Evolutionary conservation across 768 basidiomycete genomes (phyloP), one percentile per base, ranked within the genome.

Genomic region (Macrolepiota fuliginosa): DNA sequence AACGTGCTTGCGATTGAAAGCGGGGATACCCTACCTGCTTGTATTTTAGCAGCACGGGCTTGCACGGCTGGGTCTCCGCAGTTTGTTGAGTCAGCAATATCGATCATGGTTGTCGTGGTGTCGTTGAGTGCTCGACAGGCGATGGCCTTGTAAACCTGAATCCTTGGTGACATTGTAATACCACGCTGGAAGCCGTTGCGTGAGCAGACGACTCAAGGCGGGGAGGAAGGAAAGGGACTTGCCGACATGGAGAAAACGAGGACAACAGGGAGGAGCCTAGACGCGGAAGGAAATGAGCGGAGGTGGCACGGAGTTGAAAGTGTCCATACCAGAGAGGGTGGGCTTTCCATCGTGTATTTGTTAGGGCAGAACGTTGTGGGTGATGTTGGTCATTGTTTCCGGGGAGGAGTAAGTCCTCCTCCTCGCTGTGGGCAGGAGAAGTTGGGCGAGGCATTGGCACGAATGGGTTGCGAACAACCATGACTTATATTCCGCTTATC

Each of bases 71-170:
- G 78, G 57, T 75, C 71, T 1, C 71, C 72, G 62, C 78, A 78
- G 24, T 72, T 71, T 3, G 68, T 56, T n/a, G 64, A 57, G 15
- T 63, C 49, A 6, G 61, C 29, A 4, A 71, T 52, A 39, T 65
- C 62, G 25, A 62, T 60, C 12, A 66, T 54, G 39, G 65, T 69
- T 13, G 69, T 58, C 9, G 70, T 58, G n/a, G 67, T 67, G n/a
- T 69, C 67, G 36, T 65, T 70, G 35, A 89, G 65, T 3, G 79
- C 78, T 53, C 85, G 79, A 72, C 91, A 92, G 3, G 91, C 86
- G 55, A 93, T 83, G 54, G 87, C 84, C 47, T 86, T 91, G 77
- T 87, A 92, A 29, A 93, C 88, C 71, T 91, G 87, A 50, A 93
- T 88, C 59, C 90, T 84, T 11, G 90, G 87, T 39, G 90, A 86